Evolutionary conservation across 257 asterid genomes (phyloP).

Genomic region (Solanum dulcamara): DNA sequence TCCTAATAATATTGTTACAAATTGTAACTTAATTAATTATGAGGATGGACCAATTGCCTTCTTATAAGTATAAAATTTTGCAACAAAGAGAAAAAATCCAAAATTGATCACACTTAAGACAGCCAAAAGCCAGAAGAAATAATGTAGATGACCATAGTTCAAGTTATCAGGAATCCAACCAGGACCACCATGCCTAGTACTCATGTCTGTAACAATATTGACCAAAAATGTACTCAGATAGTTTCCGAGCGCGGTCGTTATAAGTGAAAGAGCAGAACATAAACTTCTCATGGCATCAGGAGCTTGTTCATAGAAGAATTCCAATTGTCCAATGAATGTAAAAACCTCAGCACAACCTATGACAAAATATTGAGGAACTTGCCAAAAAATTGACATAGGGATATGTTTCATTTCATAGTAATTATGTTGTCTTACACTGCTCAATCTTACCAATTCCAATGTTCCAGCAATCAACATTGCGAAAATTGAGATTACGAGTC

Average conservation of each 20-base stretch:
- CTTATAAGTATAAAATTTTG: constrained; percentile 36
- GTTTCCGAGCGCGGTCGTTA: constrained; percentile 45
- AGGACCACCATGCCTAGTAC: constrained; percentile 30
- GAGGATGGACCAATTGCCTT: constrained; percentile 2
- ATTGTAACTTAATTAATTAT: not conserved
- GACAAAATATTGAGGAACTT: constrained; percentile 56
- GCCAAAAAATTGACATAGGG: constrained; percentile 52
- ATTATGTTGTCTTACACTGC: constrained; percentile 15
- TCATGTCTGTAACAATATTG: constrained; percentile 30
- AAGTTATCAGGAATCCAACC: constrained; percentile 66
- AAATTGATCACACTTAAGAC: constrained; percentile 37
- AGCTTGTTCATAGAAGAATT: constrained; percentile 58
- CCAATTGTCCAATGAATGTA: constrained; percentile 44
- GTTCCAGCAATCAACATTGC: constrained; percentile 45
- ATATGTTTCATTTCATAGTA: constrained; percentile 26
- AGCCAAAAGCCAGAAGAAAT: constrained; percentile 61
- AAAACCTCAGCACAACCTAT: constrained; percentile 66
- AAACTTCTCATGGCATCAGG: constrained; percentile 62
- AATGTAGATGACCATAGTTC: constrained; percentile 43
- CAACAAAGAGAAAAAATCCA: constrained; percentile 32
- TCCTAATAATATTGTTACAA: not conserved
- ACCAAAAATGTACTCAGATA: constrained; percentile 49
- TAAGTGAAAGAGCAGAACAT: constrained; percentile 47
- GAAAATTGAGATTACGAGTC: constrained; percentile 40
- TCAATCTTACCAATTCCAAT: constrained; percentile 31